Conservation (phyloP, 306 rosid species). For the Quercus glauca region DNA sequence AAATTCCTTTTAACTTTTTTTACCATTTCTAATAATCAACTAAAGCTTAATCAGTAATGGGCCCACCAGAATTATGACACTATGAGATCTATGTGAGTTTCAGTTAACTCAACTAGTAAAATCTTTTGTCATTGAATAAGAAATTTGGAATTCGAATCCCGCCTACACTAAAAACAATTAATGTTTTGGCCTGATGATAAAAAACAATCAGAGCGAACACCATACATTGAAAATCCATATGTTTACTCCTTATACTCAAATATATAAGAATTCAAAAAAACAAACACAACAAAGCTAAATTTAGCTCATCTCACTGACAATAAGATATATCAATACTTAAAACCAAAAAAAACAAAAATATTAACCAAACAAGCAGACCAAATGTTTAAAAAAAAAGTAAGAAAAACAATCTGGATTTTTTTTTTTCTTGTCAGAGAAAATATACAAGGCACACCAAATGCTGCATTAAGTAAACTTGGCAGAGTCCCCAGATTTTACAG, state of each 20-base stretch:
- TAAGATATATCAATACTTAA: no score
- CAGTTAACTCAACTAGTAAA: no score
- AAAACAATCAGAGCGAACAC: no score
- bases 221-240: neutral
- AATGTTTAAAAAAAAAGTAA: neutral
- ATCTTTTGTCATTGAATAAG: no score
- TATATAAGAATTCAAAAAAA: neutral
- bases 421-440: neutral
- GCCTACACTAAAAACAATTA: no score
- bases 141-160: no score
- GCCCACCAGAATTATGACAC: neutral
- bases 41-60: neutral
- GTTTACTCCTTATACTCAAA: neutral
- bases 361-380: neutral
- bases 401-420: neutral
- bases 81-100: neutral
- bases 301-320: no score
- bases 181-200: no score
- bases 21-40: neutral
- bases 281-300: neutral
- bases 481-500: neutral
- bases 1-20: no score
- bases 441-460: neutral
- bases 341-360: no score
- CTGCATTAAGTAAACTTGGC: neutral